Evolutionary conservation across 2,329 filamentous ascomycete genomes (phyloP), one percentile per base, ranked within the genome.

Genomic region (Cylindrodendrum hubeiense): DNA sequence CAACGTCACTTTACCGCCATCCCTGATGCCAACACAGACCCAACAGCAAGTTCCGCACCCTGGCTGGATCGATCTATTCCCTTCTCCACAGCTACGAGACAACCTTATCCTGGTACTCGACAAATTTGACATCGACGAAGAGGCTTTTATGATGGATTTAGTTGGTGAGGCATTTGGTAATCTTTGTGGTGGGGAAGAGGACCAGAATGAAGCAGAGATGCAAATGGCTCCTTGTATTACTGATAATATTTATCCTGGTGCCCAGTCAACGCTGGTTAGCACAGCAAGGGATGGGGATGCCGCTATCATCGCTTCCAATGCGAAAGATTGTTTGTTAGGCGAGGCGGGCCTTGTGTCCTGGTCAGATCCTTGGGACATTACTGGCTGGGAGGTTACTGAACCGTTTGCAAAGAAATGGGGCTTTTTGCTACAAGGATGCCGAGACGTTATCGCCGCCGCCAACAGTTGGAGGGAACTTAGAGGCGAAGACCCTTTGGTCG

Each of bases 11-110:
- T 24, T 69, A 3, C 69, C 69, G 0, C 63, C 59, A 1, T 44
- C 66, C 12, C 56, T 71, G 2, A 60, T 63, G 47, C 69, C 69
- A 4, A 71, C 69, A 1, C 46, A 58, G n/a, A 44, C 65, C 13
- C 69, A 71, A 22, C 33, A 67, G 33, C 54, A 58, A 19, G 34
- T 68, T 13, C 61, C 69, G 10, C 69, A 71, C 21, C 55, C 54
- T 15, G 66, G 63, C 4, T 71, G 69, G 69, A 43, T 71, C 3
- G 68, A 71, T 30, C 61, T 71, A 5, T 66, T 70, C 7, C 69
- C 68, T 9, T 71, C 56, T 21, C 60, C 67, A 19, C 61, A 63
- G 19, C 13, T 71, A 24, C 67, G 69, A 19, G 69, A 71, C 41
- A 71, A 71, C 22, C 37, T 71, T 10, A 71, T 71, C 2, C 22